Percentiles rank a stretch among this genome's conserved stretches.
Evolutionary conservation across 257 asterid species (phyloP).

Genomic region (Lycium ferocissimum): DNA sequence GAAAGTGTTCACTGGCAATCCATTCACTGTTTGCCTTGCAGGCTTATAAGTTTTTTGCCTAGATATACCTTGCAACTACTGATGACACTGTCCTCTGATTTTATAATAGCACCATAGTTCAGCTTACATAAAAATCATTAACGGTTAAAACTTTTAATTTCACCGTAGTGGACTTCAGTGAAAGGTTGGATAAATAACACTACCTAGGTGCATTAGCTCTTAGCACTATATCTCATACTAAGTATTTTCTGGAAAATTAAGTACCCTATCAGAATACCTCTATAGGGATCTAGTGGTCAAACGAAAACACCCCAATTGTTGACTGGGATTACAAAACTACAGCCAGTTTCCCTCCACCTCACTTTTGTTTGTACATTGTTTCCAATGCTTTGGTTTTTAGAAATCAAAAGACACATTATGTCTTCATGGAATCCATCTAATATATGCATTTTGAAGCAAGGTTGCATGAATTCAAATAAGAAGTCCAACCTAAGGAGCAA

Average conservation of each 20-base stretch:
- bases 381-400: background rate
- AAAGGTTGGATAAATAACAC: background rate
- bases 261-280: background rate
- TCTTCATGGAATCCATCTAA: constrained; percentile 16
- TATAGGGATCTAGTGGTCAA: background rate
- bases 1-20: background rate
- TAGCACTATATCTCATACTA: background rate
- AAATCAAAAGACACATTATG: background rate
- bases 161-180: background rate
- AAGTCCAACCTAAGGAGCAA: background rate
- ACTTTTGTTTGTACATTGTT: background rate
- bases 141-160: background rate
- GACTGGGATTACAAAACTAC: background rate
- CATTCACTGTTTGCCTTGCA: background rate
- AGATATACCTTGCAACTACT: background rate
- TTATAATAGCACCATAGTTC: background rate
- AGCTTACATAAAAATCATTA: no score
- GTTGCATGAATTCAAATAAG: background rate
- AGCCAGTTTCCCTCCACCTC: background rate
- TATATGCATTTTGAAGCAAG: background rate
- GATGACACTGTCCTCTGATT: background rate
- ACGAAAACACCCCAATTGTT: background rate
- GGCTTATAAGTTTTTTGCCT: background rate
- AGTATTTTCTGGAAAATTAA: background rate
- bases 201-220: background rate